A percentile compares a stretch with the other conserved stretches of the same genome.
phyloP scores from a whole-genome alignment of 495 filamentous ascomycete species.

The Aspergillus asperescens region DNA sequence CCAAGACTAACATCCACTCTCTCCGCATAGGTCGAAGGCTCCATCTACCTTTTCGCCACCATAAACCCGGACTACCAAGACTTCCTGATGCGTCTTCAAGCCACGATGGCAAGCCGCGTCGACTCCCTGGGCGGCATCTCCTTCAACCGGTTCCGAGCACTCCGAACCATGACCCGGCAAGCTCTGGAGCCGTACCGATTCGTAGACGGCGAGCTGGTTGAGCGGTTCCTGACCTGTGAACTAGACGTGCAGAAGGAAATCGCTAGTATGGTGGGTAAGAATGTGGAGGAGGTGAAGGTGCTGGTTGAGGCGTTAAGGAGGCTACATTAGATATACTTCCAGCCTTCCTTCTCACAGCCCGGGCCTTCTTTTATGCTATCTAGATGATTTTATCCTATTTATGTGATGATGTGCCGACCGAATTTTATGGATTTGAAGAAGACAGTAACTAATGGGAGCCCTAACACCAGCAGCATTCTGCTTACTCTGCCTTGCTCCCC shows the following conservation, averaged over 20 bases:
- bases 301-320: slow-evolving; percentile 69
- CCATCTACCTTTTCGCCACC: slow-evolving; percentile 80
- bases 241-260: slow-evolving; percentile 62
- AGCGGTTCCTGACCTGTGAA: slow-evolving; percentile 70
- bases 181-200: slow-evolving; percentile 77
- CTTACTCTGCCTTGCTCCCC: background rate
- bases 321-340: slow-evolving; percentile 44
- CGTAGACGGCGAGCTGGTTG: slow-evolving; percentile 87
- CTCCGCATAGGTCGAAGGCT: slow-evolving; percentile 67
- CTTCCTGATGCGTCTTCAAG: slow-evolving; percentile 79
- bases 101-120: slow-evolving; percentile 58
- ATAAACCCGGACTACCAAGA: slow-evolving; percentile 67
- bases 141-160: slow-evolving; percentile 74
- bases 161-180: slow-evolving; percentile 62
- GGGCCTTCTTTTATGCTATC: no score
- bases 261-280: slow-evolving; percentile 48
- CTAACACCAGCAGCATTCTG: background rate
- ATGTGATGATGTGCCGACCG: background rate
- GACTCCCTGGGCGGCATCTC: slow-evolving; percentile 63
- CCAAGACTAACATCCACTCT: background rate
- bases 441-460: no score
- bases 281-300: slow-evolving; percentile 66
- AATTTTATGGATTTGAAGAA: background rate
- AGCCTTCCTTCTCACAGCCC: no score
- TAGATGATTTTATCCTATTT: background rate